phyloP scores from a whole-genome alignment of 768 basidiomycete genomes.

The Tricholoma bakamatsutake region DNA sequence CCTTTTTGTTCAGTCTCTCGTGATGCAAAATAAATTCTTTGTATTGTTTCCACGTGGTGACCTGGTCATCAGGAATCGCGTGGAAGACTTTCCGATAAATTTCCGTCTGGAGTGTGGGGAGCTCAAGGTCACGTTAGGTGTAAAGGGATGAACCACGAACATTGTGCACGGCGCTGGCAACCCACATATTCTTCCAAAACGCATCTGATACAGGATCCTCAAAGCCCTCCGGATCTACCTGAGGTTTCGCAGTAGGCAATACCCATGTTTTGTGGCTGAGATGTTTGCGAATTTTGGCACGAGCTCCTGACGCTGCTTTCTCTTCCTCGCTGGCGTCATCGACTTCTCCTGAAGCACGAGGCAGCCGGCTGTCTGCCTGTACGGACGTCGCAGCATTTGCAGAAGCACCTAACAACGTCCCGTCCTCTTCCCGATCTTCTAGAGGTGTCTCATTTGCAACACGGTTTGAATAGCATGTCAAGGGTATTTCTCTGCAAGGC shows the following conservation, averaged over 20 bases:
- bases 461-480: slow-evolving; percentile 2
- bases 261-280: slow-evolving; percentile 50
- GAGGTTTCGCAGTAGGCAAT: slow-evolving; percentile 61
- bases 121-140: slow-evolving; percentile 7
- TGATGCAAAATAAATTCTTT: slow-evolving; percentile 78
- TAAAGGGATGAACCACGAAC: slow-evolving; percentile 38
- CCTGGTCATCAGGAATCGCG: slow-evolving; percentile 85
- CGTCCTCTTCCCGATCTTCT: slow-evolving; percentile 35
- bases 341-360: slow-evolving; percentile 37
- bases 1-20: slow-evolving; percentile 67
- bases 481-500: background rate
- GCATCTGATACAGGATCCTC: slow-evolving; percentile 82
- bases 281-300: slow-evolving; percentile 49
- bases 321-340: slow-evolving; percentile 45
- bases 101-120: slow-evolving; percentile 61
- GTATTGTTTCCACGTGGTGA: slow-evolving; percentile 94
- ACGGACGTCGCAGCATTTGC: slow-evolving; percentile 42
- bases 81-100: slow-evolving; percentile 95
- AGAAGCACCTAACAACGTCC: slow-evolving; percentile 47
- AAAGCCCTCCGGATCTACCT: slow-evolving; percentile 71
- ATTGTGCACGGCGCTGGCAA: slow-evolving; percentile 82
- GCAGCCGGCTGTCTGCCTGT: slow-evolving; percentile 39
- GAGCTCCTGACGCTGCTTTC: slow-evolving; percentile 40
- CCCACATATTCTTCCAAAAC: slow-evolving; percentile 92
- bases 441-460: slow-evolving; percentile 8